Conservation (phyloP, 2,329 filamentous ascomycete species). For the Ceratocystis destructans region DNA sequence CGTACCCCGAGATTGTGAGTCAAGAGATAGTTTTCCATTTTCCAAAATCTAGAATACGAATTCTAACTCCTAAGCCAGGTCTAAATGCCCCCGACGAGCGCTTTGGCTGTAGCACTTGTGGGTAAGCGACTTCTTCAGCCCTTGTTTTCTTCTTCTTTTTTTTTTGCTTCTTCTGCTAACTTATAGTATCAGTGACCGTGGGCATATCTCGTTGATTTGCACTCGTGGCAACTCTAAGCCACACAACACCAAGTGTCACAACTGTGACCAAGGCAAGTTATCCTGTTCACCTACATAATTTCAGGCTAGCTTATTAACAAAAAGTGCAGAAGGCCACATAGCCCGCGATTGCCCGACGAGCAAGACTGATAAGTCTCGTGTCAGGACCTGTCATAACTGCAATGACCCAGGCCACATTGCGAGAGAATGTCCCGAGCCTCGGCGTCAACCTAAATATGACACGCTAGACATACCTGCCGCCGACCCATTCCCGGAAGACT, state of each 20-base stretch:
- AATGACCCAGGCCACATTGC: constrained; percentile 49
- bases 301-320: neutral
- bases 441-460: neutral
- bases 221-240: neutral
- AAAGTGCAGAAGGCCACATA: neutral
- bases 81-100: neutral
- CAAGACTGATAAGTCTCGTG: constrained; percentile 22
- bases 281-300: neutral
- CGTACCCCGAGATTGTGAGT: neutral
- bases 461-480: neutral
- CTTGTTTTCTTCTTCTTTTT: neutral
- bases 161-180: neutral
- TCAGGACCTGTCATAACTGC: constrained; percentile 53
- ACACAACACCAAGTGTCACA: neutral
- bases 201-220: neutral
- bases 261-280: neutral
- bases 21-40: neutral
- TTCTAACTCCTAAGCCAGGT: neutral
- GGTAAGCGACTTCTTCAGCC: neutral
- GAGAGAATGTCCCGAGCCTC: constrained; percentile 43
- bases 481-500: neutral
- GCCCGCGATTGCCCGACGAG: neutral
- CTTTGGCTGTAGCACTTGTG: neutral
- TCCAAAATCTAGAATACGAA: neutral
- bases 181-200: neutral